These are phyloP conservation scores for Tricholoma furcatifolium DNA, from an alignment of 768 basidiomycete genomes.

Conservation along the genomic window DNA sequence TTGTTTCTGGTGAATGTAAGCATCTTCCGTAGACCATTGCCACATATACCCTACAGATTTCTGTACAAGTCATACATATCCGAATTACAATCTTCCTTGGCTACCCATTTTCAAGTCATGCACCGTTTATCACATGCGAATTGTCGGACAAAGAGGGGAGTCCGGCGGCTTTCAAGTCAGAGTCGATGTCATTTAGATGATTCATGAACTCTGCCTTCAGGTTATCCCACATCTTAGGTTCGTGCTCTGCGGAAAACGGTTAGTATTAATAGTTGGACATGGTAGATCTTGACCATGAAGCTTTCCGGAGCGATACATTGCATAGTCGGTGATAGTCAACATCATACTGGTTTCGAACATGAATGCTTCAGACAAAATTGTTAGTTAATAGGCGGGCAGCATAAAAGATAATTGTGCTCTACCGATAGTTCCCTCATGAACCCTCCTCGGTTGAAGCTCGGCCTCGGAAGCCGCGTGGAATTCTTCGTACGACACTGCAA, in stretches of 20 bases:
- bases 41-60: too few species aligned
- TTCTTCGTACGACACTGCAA: constrained; percentile 55
- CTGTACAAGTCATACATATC: too few species aligned
- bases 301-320: constrained; percentile 57
- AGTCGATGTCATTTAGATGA: constrained; percentile 55
- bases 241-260: constrained; percentile 42
- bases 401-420: constrained; percentile 10
- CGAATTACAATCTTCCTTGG: neutral
- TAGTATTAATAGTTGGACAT: neutral
- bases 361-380: constrained; percentile 43
- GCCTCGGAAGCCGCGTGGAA: constrained; percentile 56
- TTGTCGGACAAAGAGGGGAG: constrained; percentile 25
- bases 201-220: constrained; percentile 57
- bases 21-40: too few species aligned
- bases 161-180: constrained; percentile 41
- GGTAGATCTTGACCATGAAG: constrained; percentile 44
- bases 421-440: constrained; percentile 56
- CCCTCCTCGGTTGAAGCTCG: constrained; percentile 48
- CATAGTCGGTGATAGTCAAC: constrained; percentile 64
- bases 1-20: neutral
- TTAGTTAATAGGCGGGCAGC: neutral
- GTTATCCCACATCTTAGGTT: constrained; percentile 67
- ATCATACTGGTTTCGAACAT: constrained; percentile 68
- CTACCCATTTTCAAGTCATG: neutral
- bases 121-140: neutral